phyloP scores from a whole-genome alignment of 148 eudicot genomes.

The Rhododendron mucronatum region DNA sequence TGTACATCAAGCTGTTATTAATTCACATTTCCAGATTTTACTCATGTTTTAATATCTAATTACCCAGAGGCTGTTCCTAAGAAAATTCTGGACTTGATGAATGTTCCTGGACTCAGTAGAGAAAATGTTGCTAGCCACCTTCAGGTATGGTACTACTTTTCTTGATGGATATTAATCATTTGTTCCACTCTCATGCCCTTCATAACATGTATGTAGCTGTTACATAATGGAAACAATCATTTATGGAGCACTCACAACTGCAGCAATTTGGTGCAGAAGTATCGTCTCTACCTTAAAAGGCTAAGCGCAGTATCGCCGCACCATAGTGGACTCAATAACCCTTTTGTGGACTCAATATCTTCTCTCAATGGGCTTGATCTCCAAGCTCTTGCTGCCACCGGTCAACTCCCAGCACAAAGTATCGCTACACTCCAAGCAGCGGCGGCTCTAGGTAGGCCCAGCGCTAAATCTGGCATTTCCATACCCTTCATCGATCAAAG shows the following conservation, averaged over 20 bases:
- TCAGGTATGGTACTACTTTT: conserved; percentile 11
- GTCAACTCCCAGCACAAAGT: conserved; percentile 45
- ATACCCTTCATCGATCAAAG: conserved; percentile 68
- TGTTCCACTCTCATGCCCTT: neutral
- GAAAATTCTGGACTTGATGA: conserved; percentile 25
- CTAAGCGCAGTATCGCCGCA: conserved; percentile 74
- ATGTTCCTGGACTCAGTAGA: conserved; percentile 22
- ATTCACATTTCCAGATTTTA: neutral
- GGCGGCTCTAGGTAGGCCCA: conserved; percentile 42
- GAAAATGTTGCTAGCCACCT: conserved; percentile 26
- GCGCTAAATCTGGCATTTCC: conserved; percentile 46
- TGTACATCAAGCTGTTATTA: neutral
- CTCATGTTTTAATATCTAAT: neutral
- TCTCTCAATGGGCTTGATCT: conserved; percentile 61
- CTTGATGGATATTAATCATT: neutral
- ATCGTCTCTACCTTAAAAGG: conserved; percentile 82
- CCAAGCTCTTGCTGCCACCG: conserved; percentile 67
- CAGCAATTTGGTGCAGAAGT: conserved; percentile 52
- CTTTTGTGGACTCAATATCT: conserved; percentile 61
- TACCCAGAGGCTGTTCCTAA: conserved; percentile 25
- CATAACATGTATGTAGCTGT: neutral
- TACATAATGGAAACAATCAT: neutral
- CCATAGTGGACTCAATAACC: conserved; percentile 49
- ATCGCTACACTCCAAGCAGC: conserved; percentile 56
- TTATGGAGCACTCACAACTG: conserved; percentile 2